phyloP scores from a whole-genome alignment of 805 yeast genomes.

The Cephaloascus albidus region DNA sequence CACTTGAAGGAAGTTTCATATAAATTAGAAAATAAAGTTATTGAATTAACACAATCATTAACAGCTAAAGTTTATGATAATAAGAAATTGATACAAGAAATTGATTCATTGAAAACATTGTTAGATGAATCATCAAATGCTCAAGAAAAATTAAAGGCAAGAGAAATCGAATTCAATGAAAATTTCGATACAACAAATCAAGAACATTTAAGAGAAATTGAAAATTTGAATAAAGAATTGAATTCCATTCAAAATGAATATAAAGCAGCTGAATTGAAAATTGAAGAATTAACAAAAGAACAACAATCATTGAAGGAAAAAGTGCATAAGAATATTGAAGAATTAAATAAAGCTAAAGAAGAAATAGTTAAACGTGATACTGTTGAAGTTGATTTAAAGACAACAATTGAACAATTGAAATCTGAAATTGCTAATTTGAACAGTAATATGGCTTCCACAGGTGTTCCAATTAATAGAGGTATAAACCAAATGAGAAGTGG shows the following conservation, averaged over 20 bases:
- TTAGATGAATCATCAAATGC: constrained; percentile 46
- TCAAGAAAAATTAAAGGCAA: constrained; percentile 43
- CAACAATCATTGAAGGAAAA: constrained; percentile 59
- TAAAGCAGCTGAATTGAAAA: constrained; percentile 45
- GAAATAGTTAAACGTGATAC: constrained; percentile 50
- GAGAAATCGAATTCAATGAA: constrained; percentile 44
- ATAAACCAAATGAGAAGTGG: constrained; percentile 2
- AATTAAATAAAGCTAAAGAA: constrained; percentile 50
- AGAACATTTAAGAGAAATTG: constrained; percentile 40
- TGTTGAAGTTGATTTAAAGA: constrained; percentile 57
- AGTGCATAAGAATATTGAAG: constrained; percentile 50
- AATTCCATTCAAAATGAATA: constrained; percentile 45
- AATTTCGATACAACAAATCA: constrained; percentile 32
- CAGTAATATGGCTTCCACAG: constrained; percentile 2
- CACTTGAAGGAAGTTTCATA: constrained; percentile 88
- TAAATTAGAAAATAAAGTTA: constrained; percentile 93
- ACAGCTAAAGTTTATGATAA: constrained; percentile 77
- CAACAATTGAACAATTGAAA: constrained; percentile 47
- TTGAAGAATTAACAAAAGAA: constrained; percentile 49
- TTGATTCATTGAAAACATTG: constrained; percentile 32
- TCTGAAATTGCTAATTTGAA: constrained; percentile 36
- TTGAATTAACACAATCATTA: constrained; percentile 81
- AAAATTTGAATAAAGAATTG: constrained; percentile 45
- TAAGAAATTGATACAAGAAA: constrained; percentile 55
- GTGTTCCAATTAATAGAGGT: constrained; percentile 8